phyloP scores from a whole-genome alignment of 1,284 basidiomycete genomes.

The Schizophyllum commune region DNA sequence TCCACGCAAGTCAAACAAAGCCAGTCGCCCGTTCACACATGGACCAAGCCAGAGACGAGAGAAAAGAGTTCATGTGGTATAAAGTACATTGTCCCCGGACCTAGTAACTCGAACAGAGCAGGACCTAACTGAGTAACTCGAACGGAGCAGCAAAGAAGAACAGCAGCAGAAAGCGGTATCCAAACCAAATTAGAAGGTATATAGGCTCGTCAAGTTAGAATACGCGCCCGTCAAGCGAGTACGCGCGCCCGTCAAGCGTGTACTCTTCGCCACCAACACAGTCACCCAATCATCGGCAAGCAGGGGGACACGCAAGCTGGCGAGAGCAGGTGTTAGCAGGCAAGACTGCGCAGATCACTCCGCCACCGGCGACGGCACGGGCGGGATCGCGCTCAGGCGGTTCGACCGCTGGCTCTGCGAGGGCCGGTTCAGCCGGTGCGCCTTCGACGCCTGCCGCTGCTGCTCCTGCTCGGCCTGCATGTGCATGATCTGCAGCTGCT shows the following conservation, averaged over 20 bases:
- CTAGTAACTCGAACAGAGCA: too few relatives aligned
- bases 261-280: background rate
- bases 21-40: too few relatives aligned
- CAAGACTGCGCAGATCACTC: background rate
- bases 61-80: too few relatives aligned
- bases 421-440: conserved; percentile 38
- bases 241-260: background rate
- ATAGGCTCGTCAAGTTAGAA: background rate
- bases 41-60: too few relatives aligned
- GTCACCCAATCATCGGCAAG: background rate
- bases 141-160: background rate
- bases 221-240: background rate
- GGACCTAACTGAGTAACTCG: too few relatives aligned
- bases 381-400: background rate
- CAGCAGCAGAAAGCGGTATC: background rate
- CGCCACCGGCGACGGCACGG: background rate
- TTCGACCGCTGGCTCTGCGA: background rate
- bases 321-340: too few relatives aligned
- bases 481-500: conserved; percentile 75
- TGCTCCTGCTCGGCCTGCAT: conserved; percentile 72
- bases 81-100: too few relatives aligned
- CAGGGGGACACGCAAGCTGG: too few relatives aligned
- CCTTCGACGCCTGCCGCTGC: conserved; percentile 47
- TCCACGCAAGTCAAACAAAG: too few relatives aligned
- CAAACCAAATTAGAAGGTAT: background rate